Evolutionary conservation across 1,284 basidiomycete genomes (phyloP), one percentile per base, ranked within the genome.

Genomic region (Boletus mariae): DNA sequence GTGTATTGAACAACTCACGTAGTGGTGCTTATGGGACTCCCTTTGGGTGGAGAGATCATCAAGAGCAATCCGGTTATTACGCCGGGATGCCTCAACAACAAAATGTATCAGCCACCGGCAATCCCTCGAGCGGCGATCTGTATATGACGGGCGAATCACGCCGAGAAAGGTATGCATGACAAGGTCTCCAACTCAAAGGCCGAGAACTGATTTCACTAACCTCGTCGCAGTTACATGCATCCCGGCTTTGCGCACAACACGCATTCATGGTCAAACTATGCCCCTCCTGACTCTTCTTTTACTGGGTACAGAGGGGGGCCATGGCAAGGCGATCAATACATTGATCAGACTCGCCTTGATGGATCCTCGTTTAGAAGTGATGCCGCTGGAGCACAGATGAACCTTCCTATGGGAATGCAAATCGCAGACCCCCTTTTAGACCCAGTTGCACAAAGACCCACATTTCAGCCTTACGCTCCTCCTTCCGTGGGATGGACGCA

Each of bases 141-240:
- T 8, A 48, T 12, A 51, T 46, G 40, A 2, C 20, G 15, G 11
- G n/a, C 20, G 45, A 26, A 12, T 29, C 41, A 12, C 29, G 6
- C 23, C 48, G 15, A 42, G 57, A 54, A 47, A 60, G 55, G 65
- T 67, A 45, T 17, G 53, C 32, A 11, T 37, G 26, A 23, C n/a
- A 25, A 44, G 12, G 13, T 47, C 15, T 42, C n/a, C 29, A 47
- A 26, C 25, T n/a, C 11, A 11, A 35, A 35, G 11, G 32, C 31
- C 4, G 15, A 45, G n/a, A 37, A n/a, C 51, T 57, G 15, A 55
- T 37, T 7, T 3, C 6, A 5, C n/a, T 25, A 15, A 49, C 20
- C 4, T 47, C 31, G 6, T 45, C 12, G 3, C 25, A 61, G 58
- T n/a, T 48, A 53, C 15, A 11, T 25, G 23, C 20, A 29, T 10